phyloP scores from a whole-genome alignment of 768 basidiomycete genomes.

The Naganishia kalamii region DNA sequence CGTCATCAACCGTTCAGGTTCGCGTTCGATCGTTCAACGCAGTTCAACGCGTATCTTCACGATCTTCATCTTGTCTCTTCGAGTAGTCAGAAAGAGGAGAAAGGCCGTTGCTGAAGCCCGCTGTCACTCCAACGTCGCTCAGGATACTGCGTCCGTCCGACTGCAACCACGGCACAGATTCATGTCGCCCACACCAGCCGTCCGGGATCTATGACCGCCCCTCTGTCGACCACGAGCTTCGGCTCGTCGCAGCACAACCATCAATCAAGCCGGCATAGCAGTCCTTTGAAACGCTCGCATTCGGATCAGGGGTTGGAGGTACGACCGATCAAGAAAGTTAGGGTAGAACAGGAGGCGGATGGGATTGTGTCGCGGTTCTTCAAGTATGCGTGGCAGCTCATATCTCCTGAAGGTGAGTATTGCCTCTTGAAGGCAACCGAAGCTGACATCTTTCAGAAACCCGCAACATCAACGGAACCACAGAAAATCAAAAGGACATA shows the following conservation, averaged over 20 bases:
- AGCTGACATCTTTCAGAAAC: background rate
- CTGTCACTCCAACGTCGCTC: no score
- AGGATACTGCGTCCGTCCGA: no score
- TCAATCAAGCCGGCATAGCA: background rate
- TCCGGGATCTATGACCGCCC: background rate
- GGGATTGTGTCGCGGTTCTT: background rate
- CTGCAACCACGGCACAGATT: background rate
- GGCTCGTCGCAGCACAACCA: background rate
- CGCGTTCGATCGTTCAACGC: no score
- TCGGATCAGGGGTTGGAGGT: background rate
- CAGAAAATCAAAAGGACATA: background rate
- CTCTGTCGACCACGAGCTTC: background rate
- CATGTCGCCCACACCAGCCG: background rate
- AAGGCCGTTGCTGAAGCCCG: no score
- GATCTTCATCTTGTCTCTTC: no score
- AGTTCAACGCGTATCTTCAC: no score
- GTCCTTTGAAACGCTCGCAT: background rate
- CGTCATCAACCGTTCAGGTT: no score
- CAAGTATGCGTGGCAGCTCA: slow-evolving; percentile 10
- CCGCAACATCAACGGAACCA: background rate
- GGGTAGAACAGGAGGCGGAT: background rate
- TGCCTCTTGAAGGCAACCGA: background rate
- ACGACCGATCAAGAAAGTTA: background rate
- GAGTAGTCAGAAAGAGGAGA: no score
- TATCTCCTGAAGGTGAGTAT: background rate